Percentiles rank a stretch among this genome's conserved stretches.
phyloP scores from a whole-genome alignment of 331 rosid genomes.

The Quercus lobata region DNA sequence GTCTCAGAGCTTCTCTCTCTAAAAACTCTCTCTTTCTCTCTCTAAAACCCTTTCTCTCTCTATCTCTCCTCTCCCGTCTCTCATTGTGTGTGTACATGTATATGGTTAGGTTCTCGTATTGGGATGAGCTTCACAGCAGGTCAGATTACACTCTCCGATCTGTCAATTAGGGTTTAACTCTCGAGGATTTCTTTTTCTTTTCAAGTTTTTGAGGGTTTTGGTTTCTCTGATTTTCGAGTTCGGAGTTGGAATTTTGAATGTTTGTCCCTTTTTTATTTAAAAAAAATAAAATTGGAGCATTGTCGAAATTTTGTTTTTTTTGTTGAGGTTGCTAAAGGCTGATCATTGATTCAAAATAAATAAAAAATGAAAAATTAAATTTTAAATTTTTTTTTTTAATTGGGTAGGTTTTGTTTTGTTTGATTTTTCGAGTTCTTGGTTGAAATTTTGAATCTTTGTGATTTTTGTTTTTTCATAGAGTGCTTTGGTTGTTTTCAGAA shows the following conservation, averaged over 20 bases:
- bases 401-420: too few relatives aligned
- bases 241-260: neutral
- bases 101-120: conserved; percentile 22
- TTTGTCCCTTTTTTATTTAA: too few relatives aligned
- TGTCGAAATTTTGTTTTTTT: too few relatives aligned
- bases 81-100: too few relatives aligned
- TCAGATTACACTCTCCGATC: conserved; percentile 39
- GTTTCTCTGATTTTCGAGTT: neutral
- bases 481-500: neutral
- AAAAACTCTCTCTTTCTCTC: too few relatives aligned
- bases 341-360: too few relatives aligned
- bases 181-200: neutral
- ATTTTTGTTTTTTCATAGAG: neutral
- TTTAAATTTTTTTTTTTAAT: too few relatives aligned
- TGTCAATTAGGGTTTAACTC: conserved; percentile 52
- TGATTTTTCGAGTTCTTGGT: neutral
- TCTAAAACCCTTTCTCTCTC: conserved; percentile 11
- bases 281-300: too few relatives aligned
- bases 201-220: neutral
- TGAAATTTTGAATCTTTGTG: neutral
- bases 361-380: too few relatives aligned
- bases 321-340: too few relatives aligned
- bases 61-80: neutral
- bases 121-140: conserved; percentile 40
- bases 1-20: neutral